Conservation (phyloP, 192 early-diverging fungal species). For the Coemansia sp. region DNA sequence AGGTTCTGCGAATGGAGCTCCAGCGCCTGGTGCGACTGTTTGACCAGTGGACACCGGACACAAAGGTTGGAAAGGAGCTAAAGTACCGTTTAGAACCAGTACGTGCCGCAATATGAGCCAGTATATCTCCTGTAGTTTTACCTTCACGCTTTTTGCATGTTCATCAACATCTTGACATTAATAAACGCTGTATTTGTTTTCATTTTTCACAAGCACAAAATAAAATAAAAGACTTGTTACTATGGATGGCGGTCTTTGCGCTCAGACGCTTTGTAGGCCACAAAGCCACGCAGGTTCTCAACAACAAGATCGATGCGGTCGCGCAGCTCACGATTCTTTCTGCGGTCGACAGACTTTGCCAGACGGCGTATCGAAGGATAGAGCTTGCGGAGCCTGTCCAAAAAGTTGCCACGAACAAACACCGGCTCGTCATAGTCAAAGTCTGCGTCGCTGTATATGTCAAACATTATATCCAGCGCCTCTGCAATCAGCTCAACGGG, state of each 20-base stretch:
- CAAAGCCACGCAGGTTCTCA: slow-evolving; percentile 80
- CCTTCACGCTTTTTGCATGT: not conserved
- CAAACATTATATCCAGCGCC: slow-evolving; percentile 82
- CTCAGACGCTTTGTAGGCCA: slow-evolving; percentile 86
- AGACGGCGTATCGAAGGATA: slow-evolving; percentile 55
- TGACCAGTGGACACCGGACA: slow-evolving; percentile 78
- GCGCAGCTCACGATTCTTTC: slow-evolving; percentile 69
- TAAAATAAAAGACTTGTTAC: not conserved
- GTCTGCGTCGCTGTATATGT: slow-evolving; percentile 81
- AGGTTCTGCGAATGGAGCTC: slow-evolving; percentile 65
- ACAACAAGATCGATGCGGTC: slow-evolving; percentile 78
- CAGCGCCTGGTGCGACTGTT: slow-evolving; percentile 66
- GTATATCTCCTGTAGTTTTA: slow-evolving; percentile 3
- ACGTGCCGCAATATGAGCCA: slow-evolving; percentile 58
- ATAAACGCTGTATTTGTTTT: not conserved
- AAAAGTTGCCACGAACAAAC: slow-evolving; percentile 71
- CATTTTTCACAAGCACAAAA: not conserved
- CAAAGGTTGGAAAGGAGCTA: slow-evolving; percentile 74
- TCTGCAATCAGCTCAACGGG: slow-evolving; percentile 59
- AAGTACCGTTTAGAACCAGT: slow-evolving; percentile 93
- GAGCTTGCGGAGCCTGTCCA: slow-evolving; percentile 59
- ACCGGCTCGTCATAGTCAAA: slow-evolving; percentile 87
- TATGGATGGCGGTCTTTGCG: slow-evolving; percentile 21
- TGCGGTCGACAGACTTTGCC: slow-evolving; percentile 69
- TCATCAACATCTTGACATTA: not conserved